phyloP scores from a whole-genome alignment of 2,329 filamentous ascomycete genomes.

The Aspergillus awamori region DNA sequence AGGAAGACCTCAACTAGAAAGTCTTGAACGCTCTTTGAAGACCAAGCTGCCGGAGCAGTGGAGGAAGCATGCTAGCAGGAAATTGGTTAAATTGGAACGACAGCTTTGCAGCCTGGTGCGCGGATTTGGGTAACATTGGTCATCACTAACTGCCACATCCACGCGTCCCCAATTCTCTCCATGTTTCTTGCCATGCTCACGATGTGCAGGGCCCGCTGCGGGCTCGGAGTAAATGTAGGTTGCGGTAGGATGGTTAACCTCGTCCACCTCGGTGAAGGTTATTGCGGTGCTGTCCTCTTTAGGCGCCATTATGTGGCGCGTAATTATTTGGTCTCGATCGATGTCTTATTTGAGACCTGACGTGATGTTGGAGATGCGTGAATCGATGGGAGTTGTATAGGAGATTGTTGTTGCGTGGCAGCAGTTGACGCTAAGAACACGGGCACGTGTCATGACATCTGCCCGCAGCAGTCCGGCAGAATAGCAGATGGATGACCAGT shows the following conservation, averaged over 20 bases:
- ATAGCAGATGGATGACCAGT: background rate
- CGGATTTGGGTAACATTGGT: too few relatives aligned
- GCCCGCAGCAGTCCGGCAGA: background rate
- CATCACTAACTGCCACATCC: constrained; percentile 45
- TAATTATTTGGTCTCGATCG: too few relatives aligned
- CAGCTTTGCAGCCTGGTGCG: background rate
- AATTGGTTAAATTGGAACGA: background rate
- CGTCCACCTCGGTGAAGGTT: constrained; percentile 48
- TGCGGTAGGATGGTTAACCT: constrained; percentile 52
- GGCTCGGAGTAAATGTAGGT: constrained; percentile 53
- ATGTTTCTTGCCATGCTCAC: constrained; percentile 1
- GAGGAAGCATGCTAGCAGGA: constrained; percentile 21
- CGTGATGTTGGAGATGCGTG: background rate
- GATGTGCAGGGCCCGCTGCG: constrained; percentile 1
- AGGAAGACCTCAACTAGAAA: constrained; percentile 72
- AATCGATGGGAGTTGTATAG: background rate
- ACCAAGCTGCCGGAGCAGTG: constrained; percentile 26
- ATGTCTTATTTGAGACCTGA: too few relatives aligned
- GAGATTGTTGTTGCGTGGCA: background rate
- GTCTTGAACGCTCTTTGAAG: constrained; percentile 34
- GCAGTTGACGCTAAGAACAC: background rate
- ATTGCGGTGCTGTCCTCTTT: constrained; percentile 19
- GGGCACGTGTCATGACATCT: constrained; percentile 3
- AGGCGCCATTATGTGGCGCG: constrained; percentile 20
- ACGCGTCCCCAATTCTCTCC: constrained; percentile 40